Percentiles rank a stretch among this genome's conserved stretches.
phyloP scores from a whole-genome alignment of 345 rosid genomes.

The Gossypium raimondii region DNA sequence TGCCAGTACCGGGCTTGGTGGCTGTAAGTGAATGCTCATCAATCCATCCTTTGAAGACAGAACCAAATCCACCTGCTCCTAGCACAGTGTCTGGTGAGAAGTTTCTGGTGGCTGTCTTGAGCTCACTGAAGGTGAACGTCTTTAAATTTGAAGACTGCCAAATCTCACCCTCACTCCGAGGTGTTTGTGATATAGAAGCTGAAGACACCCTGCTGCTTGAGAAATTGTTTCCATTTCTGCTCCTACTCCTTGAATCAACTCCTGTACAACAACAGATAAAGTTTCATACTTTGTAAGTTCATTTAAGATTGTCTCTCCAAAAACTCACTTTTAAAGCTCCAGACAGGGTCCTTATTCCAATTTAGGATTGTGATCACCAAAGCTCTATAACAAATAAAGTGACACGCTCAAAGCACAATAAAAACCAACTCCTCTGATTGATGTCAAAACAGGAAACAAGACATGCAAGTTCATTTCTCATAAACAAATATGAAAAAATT shows the following conservation, averaged over 20 bases:
- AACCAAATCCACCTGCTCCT: conserved; percentile 96
- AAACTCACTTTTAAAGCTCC: no score
- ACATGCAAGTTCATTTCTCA: conserved; percentile 1
- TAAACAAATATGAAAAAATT: not conserved
- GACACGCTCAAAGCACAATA: no score
- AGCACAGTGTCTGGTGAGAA: conserved; percentile 89
- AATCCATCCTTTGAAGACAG: conserved; percentile 93
- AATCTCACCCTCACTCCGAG: conserved; percentile 85
- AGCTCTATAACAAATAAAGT: no score
- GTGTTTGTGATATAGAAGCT: conserved; percentile 29
- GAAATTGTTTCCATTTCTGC: conserved; percentile 37
- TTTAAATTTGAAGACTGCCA: conserved; percentile 62
- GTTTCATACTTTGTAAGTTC: no score
- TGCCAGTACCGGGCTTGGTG: conserved; percentile 80
- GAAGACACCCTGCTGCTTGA: conserved; percentile 47
- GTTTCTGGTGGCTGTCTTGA: conserved; percentile 71
- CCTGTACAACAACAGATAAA: conserved; percentile 29
- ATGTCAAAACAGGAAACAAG: not conserved
- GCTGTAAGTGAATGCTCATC: conserved; percentile 69
- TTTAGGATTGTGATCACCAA: no score
- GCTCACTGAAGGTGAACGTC: conserved; percentile 63
- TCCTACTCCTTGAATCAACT: conserved; percentile 38
- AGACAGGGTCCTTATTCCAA: no score
- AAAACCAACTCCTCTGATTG: no score
- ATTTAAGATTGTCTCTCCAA: no score